Base-by-base conservation (phyloP, 345 rosid genomes). In the Turritis glabra region DNA sequence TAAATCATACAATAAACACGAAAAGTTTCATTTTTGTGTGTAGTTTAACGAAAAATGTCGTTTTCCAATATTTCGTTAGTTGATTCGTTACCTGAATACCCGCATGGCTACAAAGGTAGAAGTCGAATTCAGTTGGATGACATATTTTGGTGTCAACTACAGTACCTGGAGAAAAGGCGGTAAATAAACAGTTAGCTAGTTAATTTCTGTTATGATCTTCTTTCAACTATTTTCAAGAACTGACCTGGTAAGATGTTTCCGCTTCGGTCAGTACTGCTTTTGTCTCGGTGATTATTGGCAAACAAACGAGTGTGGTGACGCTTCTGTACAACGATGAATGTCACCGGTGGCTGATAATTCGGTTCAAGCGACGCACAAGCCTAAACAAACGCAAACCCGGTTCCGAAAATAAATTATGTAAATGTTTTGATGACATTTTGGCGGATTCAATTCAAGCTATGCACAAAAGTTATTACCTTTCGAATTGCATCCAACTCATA, bases 301-400 rank as follows among this genome's bases (percentile, higher is more conserved):
- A 95, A 95, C 75, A 95, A 69, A 58, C 99, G 90, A 15, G 99
- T 95, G 74, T 95, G 99, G 62, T 95, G 99, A 9, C 99, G 84
- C 73, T 95, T 95, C 78, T 95, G 99, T 43, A 95, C 99, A 46
- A 95, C 89, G 37, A 95, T 92, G 85, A 95, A 95, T n/a, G 99
- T 95, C 60, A 95, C 99, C 0, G 88, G 97, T 3, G 98, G 99
- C 79, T 95, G 99, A 80, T 95, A 95, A 75, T 92, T 92, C 2
- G 99, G 97, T 67, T 95, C 99, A 35, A 95, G 87, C 61, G 99
- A 95, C 43, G 96, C 97, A 79, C 99, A 95, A 7, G 98, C 97
- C 97, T 90, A 64, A 14, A 77, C 67, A 46, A 8, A 46, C 22
- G 56, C 23, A 64, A 35, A 15, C 47, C 8, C 27, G 7, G 14